Percentiles rank a stretch among this genome's conserved stretches.
Conservation (phyloP, 73 alveolate species). For the Paramecium sonneborni region DNA sequence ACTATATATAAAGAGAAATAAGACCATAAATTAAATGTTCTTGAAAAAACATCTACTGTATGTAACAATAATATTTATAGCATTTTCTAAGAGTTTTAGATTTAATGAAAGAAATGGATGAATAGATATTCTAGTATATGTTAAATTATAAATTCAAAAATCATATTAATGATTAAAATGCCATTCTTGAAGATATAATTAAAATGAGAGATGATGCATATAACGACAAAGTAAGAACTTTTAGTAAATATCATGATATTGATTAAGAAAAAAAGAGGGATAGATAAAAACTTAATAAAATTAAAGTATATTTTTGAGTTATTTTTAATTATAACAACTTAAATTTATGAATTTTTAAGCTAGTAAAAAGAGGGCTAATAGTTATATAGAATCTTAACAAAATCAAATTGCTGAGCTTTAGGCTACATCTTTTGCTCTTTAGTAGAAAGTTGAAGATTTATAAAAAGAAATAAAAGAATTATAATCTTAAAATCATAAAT, state of each 20-base stretch:
- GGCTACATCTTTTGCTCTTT: neutral
- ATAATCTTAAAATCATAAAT: neutral
- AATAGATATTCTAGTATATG: neutral
- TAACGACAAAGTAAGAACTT: neutral
- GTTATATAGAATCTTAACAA: neutral
- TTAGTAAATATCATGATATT: neutral
- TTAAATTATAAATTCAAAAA: neutral
- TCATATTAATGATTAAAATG: neutral
- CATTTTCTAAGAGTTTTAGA: neutral
- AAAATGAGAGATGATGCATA: constrained; percentile 2
- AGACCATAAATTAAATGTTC: neutral
- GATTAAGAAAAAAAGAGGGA: neutral
- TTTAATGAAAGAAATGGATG: neutral
- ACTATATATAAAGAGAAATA: neutral
- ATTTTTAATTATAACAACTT: neutral
- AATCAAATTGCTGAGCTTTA: neutral
- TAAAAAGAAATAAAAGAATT: neutral
- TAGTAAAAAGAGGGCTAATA: neutral
- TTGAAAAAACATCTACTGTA: neutral
- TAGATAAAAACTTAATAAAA: neutral
- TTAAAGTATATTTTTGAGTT: neutral
- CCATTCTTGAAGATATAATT: neutral
- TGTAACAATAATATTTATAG: neutral
- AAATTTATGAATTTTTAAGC: neutral
- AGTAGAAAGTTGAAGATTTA: neutral